phyloP scores from a whole-genome alignment of 129 eudicot species.

The Flaveria robusta region DNA sequence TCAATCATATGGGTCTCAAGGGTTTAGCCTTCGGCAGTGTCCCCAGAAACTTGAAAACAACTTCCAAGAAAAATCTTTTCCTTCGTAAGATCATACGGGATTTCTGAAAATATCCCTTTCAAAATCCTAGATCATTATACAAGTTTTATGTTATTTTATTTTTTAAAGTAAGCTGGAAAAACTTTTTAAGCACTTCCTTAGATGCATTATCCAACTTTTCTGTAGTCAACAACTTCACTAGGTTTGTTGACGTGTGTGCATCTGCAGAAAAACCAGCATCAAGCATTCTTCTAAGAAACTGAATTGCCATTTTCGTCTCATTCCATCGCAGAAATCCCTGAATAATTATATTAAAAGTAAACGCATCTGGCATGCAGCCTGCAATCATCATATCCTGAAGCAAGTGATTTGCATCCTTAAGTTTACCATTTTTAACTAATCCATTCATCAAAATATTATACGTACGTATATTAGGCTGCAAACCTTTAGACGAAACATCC shows the following conservation, averaged over 20 bases:
- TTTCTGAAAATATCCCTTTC: background rate
- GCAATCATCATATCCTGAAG: constrained; percentile 36
- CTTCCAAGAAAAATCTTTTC: constrained; percentile 9
- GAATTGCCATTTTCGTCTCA: constrained; percentile 32
- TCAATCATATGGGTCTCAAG: constrained; percentile 63
- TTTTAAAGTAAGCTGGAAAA: constrained; percentile 22
- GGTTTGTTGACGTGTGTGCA: constrained; percentile 23
- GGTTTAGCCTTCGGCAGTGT: constrained; percentile 58
- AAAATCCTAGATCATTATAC: constrained; percentile 3
- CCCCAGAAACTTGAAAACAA: constrained; percentile 39
- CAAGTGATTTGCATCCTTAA: constrained; percentile 34
- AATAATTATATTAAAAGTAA: constrained; percentile 37
- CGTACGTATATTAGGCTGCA: constrained; percentile 38
- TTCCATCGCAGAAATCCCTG: constrained; percentile 37
- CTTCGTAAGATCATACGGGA: background rate
- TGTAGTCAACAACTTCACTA: constrained; percentile 19
- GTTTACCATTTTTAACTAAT: constrained; percentile 33
- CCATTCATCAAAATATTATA: constrained; percentile 39
- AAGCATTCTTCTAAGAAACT: constrained; percentile 36
- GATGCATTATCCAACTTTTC: constrained; percentile 29
- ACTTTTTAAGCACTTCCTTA: constrained; percentile 39
- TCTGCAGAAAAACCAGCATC: constrained; percentile 41
- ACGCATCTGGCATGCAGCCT: constrained; percentile 44
- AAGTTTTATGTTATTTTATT: constrained; percentile 19
- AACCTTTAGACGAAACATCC: constrained; percentile 31